Evolutionary conservation across 1,139 yeast species (phyloP), one percentile per base, ranked within the genome.

Genomic region (Petasospora fabianii): DNA sequence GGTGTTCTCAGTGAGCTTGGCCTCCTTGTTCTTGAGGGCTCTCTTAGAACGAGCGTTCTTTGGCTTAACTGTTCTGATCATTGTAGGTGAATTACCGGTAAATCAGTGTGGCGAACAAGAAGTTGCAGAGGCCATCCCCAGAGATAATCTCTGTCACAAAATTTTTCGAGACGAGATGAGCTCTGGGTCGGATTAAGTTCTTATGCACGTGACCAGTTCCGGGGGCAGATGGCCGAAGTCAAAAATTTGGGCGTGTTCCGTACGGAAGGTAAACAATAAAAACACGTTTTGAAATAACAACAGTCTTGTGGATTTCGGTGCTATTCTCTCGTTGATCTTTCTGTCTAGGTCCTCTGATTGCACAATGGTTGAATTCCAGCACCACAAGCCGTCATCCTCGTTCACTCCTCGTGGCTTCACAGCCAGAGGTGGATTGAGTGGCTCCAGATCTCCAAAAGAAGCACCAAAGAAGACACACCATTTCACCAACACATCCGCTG

Each of bases 31-130:
- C 46, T 90, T 96, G 53, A 90, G 62, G 12, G 96, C 97, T 62
- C 99, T 80, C 69, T 94, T 94, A 41, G 97, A 78, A 60, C 98
- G 87, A 43, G 97, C 97, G 59, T 84, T 92, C 67, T 88, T 90
- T 34, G 99, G 97, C 50, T 84, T 82, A 24, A 76, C 71, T 32
- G 84, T 77, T 68, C 85, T 78, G 51, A 80, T 80, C 87, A 80
- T 80, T 7, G 37, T 14, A 32, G 9, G 8, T 24, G 5, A 18
- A 29, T 20, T n/a, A 19, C 18, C 20, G 32, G 12, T 18, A 30
- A 13, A 6, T 26, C 13, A 9, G 11, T 6, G n/a, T 12, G n/a
- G 22, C 26, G 12, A 11, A 22, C 10, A 22, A 10, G 26, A 10
- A 9, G 24, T 29, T 16, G 13, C 16, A 26, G 26, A 22, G 32